Evolutionary conservation across 305 asterid genomes (phyloP), one percentile per base, ranked within the genome.

Genomic region (Ilex paraguariensis): DNA sequence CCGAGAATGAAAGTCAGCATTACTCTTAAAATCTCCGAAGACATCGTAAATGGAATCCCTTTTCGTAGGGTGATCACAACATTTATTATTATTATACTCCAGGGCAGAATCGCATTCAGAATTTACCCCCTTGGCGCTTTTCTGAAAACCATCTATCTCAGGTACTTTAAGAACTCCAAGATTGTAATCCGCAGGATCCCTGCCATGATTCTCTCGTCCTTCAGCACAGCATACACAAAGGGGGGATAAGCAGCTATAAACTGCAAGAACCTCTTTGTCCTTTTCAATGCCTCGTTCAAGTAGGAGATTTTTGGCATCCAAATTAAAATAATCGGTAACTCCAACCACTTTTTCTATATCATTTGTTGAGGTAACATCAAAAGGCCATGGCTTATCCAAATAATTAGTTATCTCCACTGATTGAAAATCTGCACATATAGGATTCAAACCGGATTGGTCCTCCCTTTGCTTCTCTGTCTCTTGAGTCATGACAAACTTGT

Each of bases 401-500:
- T 54, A 67, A 12, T 69, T 39, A 28, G 45, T 40, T 55, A 62
- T 61, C 36, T 59, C 63, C 12, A 21, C 40, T 54, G 58, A 64
- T 13, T 64, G 63, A 21, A 56, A 65, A 50, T 56, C 75, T 53
- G 59, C 77, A 5, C 80, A 62, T 48, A 61, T 59, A 64, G 14
- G 57, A 66, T 71, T 71, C 63, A 62, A 63, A 42, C 13, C 36
- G 59, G 53, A 44, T 16, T 48, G 76, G 51, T 72, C 69, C 54
- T 66, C 75, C 8, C 46, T 10, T 13, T 36, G 65, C 10, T 69
- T 73, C 60, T 77, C 87, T 0, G 76, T 72, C 49, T 71, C 83
- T 13, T 77, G 74, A 5, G 86, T 78, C 72, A 72, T 78, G 44
- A 93, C 76, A 64, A 77, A 86, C 85, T 93, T 93, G 57, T 93